Base-by-base conservation (phyloP, 129 eudicot genomes). In the Tagetes patula region DNA sequence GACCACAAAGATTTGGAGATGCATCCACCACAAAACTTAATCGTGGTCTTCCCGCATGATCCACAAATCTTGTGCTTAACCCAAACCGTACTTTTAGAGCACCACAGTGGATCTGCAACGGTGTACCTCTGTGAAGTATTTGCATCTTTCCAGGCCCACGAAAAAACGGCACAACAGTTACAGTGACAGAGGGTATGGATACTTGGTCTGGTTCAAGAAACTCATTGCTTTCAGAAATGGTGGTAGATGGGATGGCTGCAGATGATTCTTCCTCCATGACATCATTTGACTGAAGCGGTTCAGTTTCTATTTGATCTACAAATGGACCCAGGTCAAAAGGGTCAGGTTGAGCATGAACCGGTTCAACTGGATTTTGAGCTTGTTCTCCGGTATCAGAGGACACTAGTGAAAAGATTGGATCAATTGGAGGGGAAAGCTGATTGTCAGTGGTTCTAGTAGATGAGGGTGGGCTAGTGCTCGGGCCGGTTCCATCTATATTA, bases 1-100 rank as follows among this genome's bases (percentile, higher is more conserved):
- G 59, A 34, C 74, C 62, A 72, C 88, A 90, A 10, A 94, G 76
- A 62, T 78, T 81, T 2, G 89, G 89, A 65, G 98, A 46, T 52
- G 88, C 92, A 83, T 94, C 83, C 71, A 90, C 89, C 78, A 90
- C 98, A 73, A 90, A 79, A 72, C 82, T 94, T 81, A 94, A 70
- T 43, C 91, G 71, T 39, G 97, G 97, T 54, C 93, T 87, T 59
- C 97, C 97, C 27, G 96, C 87, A 66, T 77, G 62, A 84, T 90
- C 93, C 12, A 85, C 87, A 80, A 76, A 94, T 66, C 79, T 90
- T 33, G 83, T 75, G 60, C 87, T 85, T 27, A 88, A 56, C 60
- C 96, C 98, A 75, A 94, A 94, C 3, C 93, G 93, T 45, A 94
- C 89, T 69, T 85, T 94, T 66, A 88, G 55, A 5, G 61, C 67